Percentiles rank a stretch among this genome's conserved stretches.
These are phyloP conservation scores for Lachnellula arida DNA, from an alignment of 2,329 filamentous ascomycete species.

Conservation along the genomic window DNA sequence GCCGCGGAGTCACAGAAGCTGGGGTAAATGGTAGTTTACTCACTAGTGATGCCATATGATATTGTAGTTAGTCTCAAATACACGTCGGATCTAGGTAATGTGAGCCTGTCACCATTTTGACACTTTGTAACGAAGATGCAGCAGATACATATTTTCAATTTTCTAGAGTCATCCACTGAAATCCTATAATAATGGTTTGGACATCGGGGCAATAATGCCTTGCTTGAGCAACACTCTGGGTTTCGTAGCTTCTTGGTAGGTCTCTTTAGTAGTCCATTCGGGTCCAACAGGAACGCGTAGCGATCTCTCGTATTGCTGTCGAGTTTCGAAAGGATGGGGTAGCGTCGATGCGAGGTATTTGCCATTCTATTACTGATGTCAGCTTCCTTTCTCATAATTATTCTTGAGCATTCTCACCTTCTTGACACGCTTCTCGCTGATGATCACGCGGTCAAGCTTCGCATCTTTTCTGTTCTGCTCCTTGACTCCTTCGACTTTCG, in stretches of 20 bases:
- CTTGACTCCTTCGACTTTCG: constrained; percentile 68
- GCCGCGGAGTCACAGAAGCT: no score
- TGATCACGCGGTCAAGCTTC: constrained; percentile 78
- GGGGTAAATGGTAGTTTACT: no score
- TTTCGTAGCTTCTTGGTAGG: constrained; percentile 84
- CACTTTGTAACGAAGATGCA: no score
- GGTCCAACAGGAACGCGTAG: constrained; percentile 82
- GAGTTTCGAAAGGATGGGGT: constrained; percentile 85
- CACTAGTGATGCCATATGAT: no score
- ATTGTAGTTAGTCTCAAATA: no score
- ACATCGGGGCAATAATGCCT: constrained; percentile 83
- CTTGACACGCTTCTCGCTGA: constrained; percentile 85
- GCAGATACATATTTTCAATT: no score
- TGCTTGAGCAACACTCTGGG: constrained; percentile 87
- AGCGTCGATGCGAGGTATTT: constrained; percentile 81
- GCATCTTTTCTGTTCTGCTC: constrained; percentile 74
- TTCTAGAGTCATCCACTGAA: neutral
- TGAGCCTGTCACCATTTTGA: no score
- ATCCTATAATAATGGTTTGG: constrained; percentile 55
- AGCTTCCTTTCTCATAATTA: constrained; percentile 1
- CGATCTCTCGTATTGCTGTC: constrained; percentile 84
- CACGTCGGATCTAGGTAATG: no score
- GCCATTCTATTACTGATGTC: constrained; percentile 54
- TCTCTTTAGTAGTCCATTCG: constrained; percentile 96
- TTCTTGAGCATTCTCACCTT: constrained; percentile 54